Conservation (phyloP, 352 stramenopile genomes). For the Pythium dissotocum region DNA sequence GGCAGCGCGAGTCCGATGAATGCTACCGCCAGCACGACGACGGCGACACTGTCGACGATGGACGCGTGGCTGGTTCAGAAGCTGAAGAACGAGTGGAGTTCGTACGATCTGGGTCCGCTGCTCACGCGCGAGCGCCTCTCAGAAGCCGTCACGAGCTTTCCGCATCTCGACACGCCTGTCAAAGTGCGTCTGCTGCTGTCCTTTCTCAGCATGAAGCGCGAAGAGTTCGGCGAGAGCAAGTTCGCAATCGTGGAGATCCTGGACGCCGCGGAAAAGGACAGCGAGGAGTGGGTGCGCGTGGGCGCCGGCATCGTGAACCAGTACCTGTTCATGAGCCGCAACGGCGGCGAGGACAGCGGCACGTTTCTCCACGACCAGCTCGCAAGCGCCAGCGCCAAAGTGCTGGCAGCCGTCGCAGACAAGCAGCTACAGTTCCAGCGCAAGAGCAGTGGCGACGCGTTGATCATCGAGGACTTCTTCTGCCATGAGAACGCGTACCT, state of each 20-base stretch:
- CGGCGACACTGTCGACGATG: background rate
- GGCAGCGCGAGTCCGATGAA: constrained; percentile 15
- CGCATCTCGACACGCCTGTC: constrained; percentile 59
- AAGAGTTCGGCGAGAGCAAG: constrained; percentile 54
- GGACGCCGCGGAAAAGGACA: constrained; percentile 52
- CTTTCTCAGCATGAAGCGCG: constrained; percentile 59
- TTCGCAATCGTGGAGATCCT: constrained; percentile 54
- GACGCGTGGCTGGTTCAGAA: constrained; percentile 79
- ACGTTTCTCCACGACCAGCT: constrained; percentile 73
- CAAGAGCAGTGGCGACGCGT: constrained; percentile 19
- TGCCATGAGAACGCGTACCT: constrained; percentile 69
- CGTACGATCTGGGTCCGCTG: constrained; percentile 59
- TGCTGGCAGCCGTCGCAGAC: constrained; percentile 45
- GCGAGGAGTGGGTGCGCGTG: constrained; percentile 73
- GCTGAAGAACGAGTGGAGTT: constrained; percentile 76
- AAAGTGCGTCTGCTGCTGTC: constrained; percentile 66
- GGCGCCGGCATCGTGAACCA: constrained; percentile 64
- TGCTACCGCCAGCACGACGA: background rate
- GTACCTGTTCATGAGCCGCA: constrained; percentile 54
- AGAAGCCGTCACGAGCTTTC: constrained; percentile 60
- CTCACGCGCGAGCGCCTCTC: constrained; percentile 60
- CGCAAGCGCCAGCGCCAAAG: constrained; percentile 37
- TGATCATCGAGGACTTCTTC: constrained; percentile 54
- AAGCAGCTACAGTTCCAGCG: constrained; percentile 15
- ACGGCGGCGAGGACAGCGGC: constrained; percentile 37